Base-by-base conservation (phyloP, 2,329 filamentous ascomycete genomes). In the Xylariaceae sp. region DNA sequence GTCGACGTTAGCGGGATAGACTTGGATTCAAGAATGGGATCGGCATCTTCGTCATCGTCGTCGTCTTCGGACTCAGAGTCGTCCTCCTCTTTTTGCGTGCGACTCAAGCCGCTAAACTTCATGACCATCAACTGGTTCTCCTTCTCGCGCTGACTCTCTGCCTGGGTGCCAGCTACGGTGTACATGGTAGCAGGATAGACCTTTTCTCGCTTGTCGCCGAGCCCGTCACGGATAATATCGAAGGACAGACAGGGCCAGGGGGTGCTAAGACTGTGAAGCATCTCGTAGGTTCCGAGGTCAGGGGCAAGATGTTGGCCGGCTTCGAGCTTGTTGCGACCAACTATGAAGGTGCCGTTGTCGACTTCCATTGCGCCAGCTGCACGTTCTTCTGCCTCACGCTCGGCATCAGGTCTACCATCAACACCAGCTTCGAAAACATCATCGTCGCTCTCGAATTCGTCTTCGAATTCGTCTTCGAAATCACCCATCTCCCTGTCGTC, bases 171-270 rank as follows among this genome's bases (percentile, higher is more conserved):
- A 18, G 92, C 88, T 29, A 98, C 93, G 10, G 93, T 89, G 77
- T 98, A 99, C 77, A 97, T 89, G 56, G 93, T 97, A 48, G 92
- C 91, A 21, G 95, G 95, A 75, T 96, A 99, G n/a, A 89, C 87
- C 74, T 89, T 96, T 60, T 72, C 70, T 70, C 95, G 89, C 74
- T 91, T 87, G 71, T 96, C 89, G 64, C 95, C 95, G 18, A 99
- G 83, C 50, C 82, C 81, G 76, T 99, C 95, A 67, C 83, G 88
- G 60, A 99, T 76, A 57, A 99, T 89, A 72, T 98, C 95, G 75
- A 97, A 96, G 1, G 93, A 98, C 16, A 99, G 83, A 73, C 95
- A 99, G 2, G 95, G 95, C 95, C 95, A 99, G 1, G 92, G 92
- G 7, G 93, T 93, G 74, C 89, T 95, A 62, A 99, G 84, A 59